Evolutionary conservation across 192 early-diverging fungal genomes (phyloP).

Genomic region (Chytriomyces confervae): DNA sequence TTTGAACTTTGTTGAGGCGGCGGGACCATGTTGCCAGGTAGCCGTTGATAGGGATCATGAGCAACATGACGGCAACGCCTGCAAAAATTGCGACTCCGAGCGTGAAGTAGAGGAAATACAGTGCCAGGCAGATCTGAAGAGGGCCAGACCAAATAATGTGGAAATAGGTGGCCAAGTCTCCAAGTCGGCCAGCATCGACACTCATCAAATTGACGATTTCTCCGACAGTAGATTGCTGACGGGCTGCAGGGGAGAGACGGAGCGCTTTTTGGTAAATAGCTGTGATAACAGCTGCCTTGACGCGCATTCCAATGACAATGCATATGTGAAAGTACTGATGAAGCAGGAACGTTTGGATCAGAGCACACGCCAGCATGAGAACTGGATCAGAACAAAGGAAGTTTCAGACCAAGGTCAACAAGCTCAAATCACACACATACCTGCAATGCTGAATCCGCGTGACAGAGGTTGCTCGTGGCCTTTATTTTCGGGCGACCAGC

Average conservation of each 20-base stretch:
- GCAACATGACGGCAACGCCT: conserved; percentile 81
- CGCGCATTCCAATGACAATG: conserved; percentile 75
- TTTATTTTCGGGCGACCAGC: conserved; percentile 40
- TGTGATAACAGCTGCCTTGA: conserved; percentile 71
- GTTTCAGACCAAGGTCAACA: conserved; percentile 10
- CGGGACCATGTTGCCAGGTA: conserved; percentile 69
- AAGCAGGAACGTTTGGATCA: conserved; percentile 77
- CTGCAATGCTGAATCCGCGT: conserved; percentile 82
- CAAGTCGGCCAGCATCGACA: conserved; percentile 59
- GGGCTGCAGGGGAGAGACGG: conserved; percentile 74
- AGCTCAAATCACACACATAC: conserved; percentile 26
- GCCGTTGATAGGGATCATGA: conserved; percentile 81
- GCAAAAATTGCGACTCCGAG: conserved; percentile 84
- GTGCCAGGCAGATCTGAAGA: conserved; percentile 75
- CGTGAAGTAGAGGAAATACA: conserved; percentile 79
- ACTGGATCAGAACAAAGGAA: conserved; percentile 12
- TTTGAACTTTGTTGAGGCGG: conserved; percentile 76
- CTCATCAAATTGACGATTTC: conserved; percentile 71
- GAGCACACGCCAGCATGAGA: conserved; percentile 76
- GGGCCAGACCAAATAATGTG: conserved; percentile 80
- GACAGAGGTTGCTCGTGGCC: conserved; percentile 58
- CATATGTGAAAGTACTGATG: conserved; percentile 91
- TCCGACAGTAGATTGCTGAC: conserved; percentile 81
- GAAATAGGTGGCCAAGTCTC: conserved; percentile 70
- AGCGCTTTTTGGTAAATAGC: conserved; percentile 89